Evolutionary conservation across 768 basidiomycete species (phyloP), one percentile per base, ranked within the genome.

Genomic region (Leccinum boreale): DNA sequence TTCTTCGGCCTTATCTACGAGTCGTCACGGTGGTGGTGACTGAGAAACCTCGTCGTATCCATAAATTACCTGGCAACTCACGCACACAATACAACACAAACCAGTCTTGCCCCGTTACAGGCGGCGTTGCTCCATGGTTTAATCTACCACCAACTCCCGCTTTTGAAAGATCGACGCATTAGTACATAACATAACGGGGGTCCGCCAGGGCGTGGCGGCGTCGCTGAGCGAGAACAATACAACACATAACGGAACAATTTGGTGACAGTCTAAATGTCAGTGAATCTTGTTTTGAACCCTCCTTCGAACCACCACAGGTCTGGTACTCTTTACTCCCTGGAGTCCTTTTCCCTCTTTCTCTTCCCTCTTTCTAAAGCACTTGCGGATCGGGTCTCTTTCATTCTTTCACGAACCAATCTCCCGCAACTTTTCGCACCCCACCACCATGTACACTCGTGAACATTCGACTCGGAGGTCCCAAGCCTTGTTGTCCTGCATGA

Each of bases 171-270:
- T 42, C 57, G 48, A 19, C 47, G n/a, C 24, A 24, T 24, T 19
- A 10, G 33, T 57, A 61, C 50, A 65, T 61, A 57, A 55, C 46
- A 24, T 33, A 33, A 33, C 31, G 50, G 57, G 57, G n/a, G 35
- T 36, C 35, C n/a, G 39, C 4, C n/a, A 2, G 12, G 8, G 26
- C 36, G n/a, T 21, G 58, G 23, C 8, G 4, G 33, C 9, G 31
- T 49, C 55, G 39, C 42, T 45, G 28, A 21, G 39, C 26, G 50
- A 50, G n/a, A 39, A 59, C 23, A 56, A 56, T 35, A 44, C 4
- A 33, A 33, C 31, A 33, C 31, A 12, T 44, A n/a, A 19, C n/a
- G 21, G 21, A 6, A 12, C 5, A 31, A 31, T 11, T 19, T 23
- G 49, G 33, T 33, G 10, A 44, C 5, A 31, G 42, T 14, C 44